Percentiles rank a stretch among this genome's conserved stretches.
These are phyloP conservation scores for Paraphoma sp. DNA, from an alignment of 2,329 filamentous ascomycete species.

Conservation along the genomic window DNA sequence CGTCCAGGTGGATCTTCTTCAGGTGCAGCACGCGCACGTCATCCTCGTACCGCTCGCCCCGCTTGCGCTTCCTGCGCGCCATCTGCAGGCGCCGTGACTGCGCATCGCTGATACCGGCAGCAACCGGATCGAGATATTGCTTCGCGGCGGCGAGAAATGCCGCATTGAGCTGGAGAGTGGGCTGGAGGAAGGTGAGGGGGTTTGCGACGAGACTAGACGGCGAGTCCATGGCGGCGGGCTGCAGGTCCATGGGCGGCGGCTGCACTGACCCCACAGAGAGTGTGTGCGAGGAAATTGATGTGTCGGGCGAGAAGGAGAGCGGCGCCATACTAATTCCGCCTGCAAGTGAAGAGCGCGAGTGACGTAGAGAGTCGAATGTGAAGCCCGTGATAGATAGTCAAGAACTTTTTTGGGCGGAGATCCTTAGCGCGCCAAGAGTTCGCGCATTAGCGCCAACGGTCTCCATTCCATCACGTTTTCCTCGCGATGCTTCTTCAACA, in stretches of 20 bases:
- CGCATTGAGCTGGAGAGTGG: constrained; percentile 69
- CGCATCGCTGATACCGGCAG: constrained; percentile 73
- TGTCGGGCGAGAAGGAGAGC: constrained; percentile 43
- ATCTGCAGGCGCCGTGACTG: constrained; percentile 74
- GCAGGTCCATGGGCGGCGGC: constrained; percentile 43
- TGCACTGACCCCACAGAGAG: constrained; percentile 47
- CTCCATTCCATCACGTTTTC: neutral
- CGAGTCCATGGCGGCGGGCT: constrained; percentile 51
- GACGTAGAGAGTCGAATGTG: neutral
- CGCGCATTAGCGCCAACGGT: neutral
- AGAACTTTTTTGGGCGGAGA: constrained; percentile 14
- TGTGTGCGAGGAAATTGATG: constrained; percentile 49
- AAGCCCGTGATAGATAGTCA: constrained; percentile 1
- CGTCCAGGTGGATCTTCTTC: constrained; percentile 82
- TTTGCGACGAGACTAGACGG: constrained; percentile 66
- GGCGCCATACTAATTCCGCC: constrained; percentile 38
- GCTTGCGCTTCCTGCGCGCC: constrained; percentile 77
- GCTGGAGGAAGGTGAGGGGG: constrained; percentile 79
- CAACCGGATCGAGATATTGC: constrained; percentile 78
- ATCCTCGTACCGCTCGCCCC: constrained; percentile 58
- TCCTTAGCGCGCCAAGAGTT: constrained; percentile 4
- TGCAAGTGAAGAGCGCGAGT: neutral
- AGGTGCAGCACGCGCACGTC: constrained; percentile 70
- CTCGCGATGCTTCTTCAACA: neutral
- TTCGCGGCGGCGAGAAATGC: constrained; percentile 80